Percentiles rank a stretch among this genome's conserved stretches.
Evolutionary conservation across 371 early-diverging fungal genomes (phyloP).

Genomic region (Rhizomucor miehei): DNA sequence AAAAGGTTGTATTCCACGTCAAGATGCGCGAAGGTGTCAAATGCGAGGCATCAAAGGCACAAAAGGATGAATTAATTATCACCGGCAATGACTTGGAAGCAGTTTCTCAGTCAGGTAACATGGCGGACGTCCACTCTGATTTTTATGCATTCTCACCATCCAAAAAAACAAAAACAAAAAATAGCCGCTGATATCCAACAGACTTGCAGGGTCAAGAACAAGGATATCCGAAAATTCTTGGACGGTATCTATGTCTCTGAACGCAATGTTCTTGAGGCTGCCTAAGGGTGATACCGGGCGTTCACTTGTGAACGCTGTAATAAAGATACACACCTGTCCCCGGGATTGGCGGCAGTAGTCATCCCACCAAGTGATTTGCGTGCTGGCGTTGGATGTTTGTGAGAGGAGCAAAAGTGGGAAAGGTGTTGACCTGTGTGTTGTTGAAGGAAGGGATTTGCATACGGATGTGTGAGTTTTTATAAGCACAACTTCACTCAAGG

Average conservation of each 20-base stretch:
- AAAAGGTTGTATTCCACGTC: constrained; percentile 92
- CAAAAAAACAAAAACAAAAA: too few species aligned
- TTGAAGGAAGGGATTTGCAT: too few species aligned
- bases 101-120: constrained; percentile 92
- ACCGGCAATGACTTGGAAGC: constrained; percentile 96
- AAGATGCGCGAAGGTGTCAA: constrained; percentile 92
- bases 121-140: too few species aligned
- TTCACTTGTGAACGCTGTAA: constrained; percentile 9
- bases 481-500: too few species aligned
- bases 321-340: constrained; percentile 45
- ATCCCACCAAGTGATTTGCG: constrained; percentile 29
- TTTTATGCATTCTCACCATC: constrained; percentile 2
- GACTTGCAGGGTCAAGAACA: constrained; percentile 77
- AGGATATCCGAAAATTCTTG: constrained; percentile 99
- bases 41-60: constrained; percentile 76
- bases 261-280: constrained; percentile 41
- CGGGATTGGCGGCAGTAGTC: constrained; percentile 44
- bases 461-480: too few species aligned
- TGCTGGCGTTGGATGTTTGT: not conserved
- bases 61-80: constrained; percentile 97
- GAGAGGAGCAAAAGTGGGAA: not conserved
- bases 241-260: constrained; percentile 99
- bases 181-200: constrained; percentile 80
- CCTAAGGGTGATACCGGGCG: constrained; percentile 1
- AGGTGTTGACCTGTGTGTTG: too few species aligned